Conservation (phyloP, 2,329 filamentous ascomycete species). For the Penicillium sp. region DNA sequence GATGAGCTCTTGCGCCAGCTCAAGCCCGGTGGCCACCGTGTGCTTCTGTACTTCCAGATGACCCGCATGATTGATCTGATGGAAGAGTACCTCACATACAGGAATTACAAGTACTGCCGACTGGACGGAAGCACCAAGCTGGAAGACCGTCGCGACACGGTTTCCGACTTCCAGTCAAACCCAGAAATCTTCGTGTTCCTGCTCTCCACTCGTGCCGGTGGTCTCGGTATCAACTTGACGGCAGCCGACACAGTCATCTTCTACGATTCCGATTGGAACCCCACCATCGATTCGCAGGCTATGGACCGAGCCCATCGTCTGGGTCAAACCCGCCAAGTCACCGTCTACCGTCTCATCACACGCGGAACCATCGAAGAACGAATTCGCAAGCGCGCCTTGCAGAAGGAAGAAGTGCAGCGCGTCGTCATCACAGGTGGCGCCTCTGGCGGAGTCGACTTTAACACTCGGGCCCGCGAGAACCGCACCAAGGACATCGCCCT, state of each 20-base stretch:
- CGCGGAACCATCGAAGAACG: slow-evolving; percentile 96
- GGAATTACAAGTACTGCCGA: slow-evolving; percentile 98
- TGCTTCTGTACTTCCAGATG: slow-evolving; percentile 99
- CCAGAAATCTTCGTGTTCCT: slow-evolving; percentile 97
- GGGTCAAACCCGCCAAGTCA: slow-evolving; percentile 92
- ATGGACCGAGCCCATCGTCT: slow-evolving; percentile 99
- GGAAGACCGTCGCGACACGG: slow-evolving; percentile 93
- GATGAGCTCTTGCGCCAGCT: slow-evolving; percentile 85
- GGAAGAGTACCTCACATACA: slow-evolving; percentile 98
- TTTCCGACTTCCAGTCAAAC: slow-evolving; percentile 91
- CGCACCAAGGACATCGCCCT: slow-evolving; percentile 97
- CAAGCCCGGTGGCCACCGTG: slow-evolving; percentile 89
- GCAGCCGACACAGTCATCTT: slow-evolving; percentile 98
- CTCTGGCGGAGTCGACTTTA: slow-evolving; percentile 88
- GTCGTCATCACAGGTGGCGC: slow-evolving; percentile 91
- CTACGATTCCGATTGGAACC: slow-evolving; percentile 99
- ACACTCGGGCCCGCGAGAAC: slow-evolving; percentile 86
- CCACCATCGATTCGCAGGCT: slow-evolving; percentile 96
- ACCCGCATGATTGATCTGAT: slow-evolving; percentile 99
- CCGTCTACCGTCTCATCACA: slow-evolving; percentile 96
- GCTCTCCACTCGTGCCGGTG: slow-evolving; percentile 91
- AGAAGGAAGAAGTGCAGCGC: slow-evolving; percentile 98
- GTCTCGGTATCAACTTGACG: slow-evolving; percentile 96
- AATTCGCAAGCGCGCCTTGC: slow-evolving; percentile 91
- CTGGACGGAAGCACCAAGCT: slow-evolving; percentile 96